Conservation (phyloP, 495 filamentous ascomycete species). For the Aspergillus sclerotioniger region DNA sequence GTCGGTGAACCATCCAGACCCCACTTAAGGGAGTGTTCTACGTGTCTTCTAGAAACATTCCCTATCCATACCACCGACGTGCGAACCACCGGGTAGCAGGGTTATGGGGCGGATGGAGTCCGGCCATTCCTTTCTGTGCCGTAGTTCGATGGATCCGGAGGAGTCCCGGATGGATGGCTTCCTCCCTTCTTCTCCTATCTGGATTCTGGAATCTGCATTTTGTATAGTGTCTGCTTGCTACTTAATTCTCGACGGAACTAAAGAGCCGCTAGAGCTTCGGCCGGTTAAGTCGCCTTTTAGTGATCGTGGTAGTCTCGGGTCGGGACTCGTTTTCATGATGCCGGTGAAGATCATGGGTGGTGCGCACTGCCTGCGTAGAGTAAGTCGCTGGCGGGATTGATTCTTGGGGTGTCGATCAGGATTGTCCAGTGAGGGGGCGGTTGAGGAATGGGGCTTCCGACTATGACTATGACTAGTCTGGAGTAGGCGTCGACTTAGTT, state of each 20-base stretch:
- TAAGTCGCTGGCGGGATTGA: neutral
- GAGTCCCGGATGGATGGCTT: neutral
- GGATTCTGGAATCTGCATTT: no score
- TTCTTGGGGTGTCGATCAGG: conserved; percentile 1
- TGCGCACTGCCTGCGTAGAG: neutral
- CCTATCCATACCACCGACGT: conserved; percentile 1
- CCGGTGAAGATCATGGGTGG: neutral
- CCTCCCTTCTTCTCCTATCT: neutral
- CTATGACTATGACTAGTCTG: neutral
- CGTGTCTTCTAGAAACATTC: conserved; percentile 26
- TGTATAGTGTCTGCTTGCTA: no score
- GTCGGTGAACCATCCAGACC: neutral
- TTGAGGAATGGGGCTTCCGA: neutral
- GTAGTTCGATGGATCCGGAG: neutral
- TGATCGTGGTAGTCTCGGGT: neutral
- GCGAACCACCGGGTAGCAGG: conserved; percentile 2
- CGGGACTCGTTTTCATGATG: neutral
- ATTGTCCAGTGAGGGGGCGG: neutral
- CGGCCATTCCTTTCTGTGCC: neutral
- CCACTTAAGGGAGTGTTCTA: conserved; percentile 14
- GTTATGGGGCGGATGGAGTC: conserved; percentile 5
- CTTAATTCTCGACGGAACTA: no score
- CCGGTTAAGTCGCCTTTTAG: no score
- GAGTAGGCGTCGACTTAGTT: no score
- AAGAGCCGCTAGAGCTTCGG: no score